phyloP scores from a whole-genome alignment of 306 rosid species.

The Alnus glutinosa region DNA sequence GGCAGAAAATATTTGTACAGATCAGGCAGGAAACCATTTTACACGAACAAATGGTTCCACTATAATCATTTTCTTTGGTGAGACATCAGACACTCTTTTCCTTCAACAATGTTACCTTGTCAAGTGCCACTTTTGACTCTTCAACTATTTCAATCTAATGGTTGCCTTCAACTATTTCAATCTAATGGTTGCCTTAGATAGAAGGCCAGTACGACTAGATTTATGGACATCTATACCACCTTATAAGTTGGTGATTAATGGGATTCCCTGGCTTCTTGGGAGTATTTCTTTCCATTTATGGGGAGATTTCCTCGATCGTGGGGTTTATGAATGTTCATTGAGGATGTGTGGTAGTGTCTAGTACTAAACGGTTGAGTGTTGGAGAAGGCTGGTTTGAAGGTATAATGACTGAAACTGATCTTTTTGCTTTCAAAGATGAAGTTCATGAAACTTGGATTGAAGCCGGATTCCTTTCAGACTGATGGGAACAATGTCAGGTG shows the following conservation, averaged over 20 bases:
- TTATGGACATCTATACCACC: conserved; percentile 75
- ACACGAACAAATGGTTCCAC: conserved; percentile 47
- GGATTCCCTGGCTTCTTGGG: conserved; percentile 44
- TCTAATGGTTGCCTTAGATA: conserved; percentile 50
- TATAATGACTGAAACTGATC: conserved; percentile 43
- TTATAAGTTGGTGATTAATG: conserved; percentile 50
- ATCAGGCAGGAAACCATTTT: conserved; percentile 62
- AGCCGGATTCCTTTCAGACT: conserved; percentile 83
- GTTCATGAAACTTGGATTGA: conserved; percentile 99
- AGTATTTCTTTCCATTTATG: conserved; percentile 35
- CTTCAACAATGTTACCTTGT: background rate
- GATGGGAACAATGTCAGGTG: conserved; percentile 84
- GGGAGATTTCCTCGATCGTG: conserved; percentile 18
- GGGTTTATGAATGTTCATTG: conserved; percentile 26
- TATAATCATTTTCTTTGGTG: conserved; percentile 56
- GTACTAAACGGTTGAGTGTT: conserved; percentile 39
- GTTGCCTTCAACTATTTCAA: too few relatives aligned
- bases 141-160: conserved; percentile 8
- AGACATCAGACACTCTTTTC: conserved; percentile 15
- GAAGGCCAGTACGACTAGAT: conserved; percentile 61
- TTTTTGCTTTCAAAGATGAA: conserved; percentile 65
- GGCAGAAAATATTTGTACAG: conserved; percentile 50
- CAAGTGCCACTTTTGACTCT: conserved; percentile 10
- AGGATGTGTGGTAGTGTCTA: conserved; percentile 36
- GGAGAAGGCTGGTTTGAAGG: conserved; percentile 31